Base-by-base conservation (phyloP, 2,329 filamentous ascomycete species). In the Domatiomyces catenatus region DNA sequence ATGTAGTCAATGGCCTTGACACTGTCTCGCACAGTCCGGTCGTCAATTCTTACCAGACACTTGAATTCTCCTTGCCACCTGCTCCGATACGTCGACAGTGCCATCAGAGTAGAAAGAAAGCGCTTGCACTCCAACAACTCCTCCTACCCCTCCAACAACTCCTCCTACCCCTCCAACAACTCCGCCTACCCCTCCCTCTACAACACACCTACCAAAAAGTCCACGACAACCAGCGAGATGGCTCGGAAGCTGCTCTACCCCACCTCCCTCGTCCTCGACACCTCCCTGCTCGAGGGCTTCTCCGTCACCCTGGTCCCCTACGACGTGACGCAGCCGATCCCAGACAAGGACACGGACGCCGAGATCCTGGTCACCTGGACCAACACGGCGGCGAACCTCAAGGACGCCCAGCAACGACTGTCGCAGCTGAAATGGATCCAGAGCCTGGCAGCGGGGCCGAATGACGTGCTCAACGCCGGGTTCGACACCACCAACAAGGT, bases 161-260 rank as follows among this genome's bases (percentile, higher is more conserved):
- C n/a, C n/a, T n/a, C n/a, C n/a, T n/a, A n/a, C n/a, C n/a, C n/a
- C 32, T 39, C 10, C 22, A 3, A 39, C 10, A 39, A 39, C 32
- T 15, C n/a, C n/a, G n/a, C n/a, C n/a, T n/a, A n/a, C n/a, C n/a
- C n/a, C n/a, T n/a, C 32, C 32, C 15, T 15, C 32, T 15, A 45
- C 15, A 47, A 24, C 19, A 12, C 6, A 39, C 15, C 12, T 5
- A 45, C 1, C 1, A 39, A 15, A 15, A 5, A 39, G 10, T 15
- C 32, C 12, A 5, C 32, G 15, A 39, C 2, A 2, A 4, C 10
- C 10, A 15, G 10, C 32, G 32, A 12, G 10, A 58, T 58, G 77
- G n/a, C n/a, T n/a, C n/a, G n/a, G n/a, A 83, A 83, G 69, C 75
- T 83, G 57, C 76, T 82, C 56, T 81, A 82, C 67, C 79, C 79